Percentiles rank a stretch among this genome's conserved stretches.
Conservation (phyloP, 768 basidiomycete genomes). For the Kwoniella sp. region DNA sequence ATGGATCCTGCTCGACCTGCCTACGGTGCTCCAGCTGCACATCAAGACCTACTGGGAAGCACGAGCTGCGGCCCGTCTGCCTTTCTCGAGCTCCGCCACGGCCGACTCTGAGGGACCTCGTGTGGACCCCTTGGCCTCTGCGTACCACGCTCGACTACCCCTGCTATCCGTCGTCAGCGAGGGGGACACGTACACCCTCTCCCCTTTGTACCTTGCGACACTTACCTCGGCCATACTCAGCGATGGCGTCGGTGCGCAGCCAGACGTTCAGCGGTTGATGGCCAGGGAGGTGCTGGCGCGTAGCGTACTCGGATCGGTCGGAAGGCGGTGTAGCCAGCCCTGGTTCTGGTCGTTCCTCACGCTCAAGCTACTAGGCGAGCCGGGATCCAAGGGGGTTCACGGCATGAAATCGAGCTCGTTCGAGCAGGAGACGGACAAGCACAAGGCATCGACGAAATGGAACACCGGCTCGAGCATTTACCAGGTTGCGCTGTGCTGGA, state of each 20-base stretch:
- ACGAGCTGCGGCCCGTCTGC: slow-evolving; percentile 1
- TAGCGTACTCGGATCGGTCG: slow-evolving; percentile 59
- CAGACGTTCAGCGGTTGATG: slow-evolving; percentile 65
- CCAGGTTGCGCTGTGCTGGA: neutral
- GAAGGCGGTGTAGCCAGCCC: slow-evolving; percentile 68
- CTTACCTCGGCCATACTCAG: slow-evolving; percentile 68
- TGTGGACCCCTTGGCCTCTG: too few species aligned
- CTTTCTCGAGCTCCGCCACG: too few species aligned
- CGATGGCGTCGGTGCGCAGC: slow-evolving; percentile 67
- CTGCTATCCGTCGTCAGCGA: slow-evolving; percentile 18
- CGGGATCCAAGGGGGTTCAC: neutral
- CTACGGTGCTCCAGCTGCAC: slow-evolving; percentile 31
- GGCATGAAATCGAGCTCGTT: neutral
- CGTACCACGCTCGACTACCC: slow-evolving; percentile 33
- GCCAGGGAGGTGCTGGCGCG: slow-evolving; percentile 78
- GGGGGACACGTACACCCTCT: slow-evolving; percentile 19
- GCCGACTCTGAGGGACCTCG: too few species aligned
- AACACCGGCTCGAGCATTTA: neutral
- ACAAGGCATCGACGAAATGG: neutral
- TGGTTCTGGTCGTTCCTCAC: slow-evolving; percentile 81
- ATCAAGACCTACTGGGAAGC: slow-evolving; percentile 24
- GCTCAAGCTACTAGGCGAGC: slow-evolving; percentile 61
- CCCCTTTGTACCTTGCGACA: slow-evolving; percentile 35
- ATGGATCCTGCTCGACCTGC: slow-evolving; percentile 30
- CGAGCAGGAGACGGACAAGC: neutral